These are phyloP conservation scores for Inonotus obliquus DNA, from an alignment of 1,284 basidiomycete genomes.

Conservation along the genomic window DNA sequence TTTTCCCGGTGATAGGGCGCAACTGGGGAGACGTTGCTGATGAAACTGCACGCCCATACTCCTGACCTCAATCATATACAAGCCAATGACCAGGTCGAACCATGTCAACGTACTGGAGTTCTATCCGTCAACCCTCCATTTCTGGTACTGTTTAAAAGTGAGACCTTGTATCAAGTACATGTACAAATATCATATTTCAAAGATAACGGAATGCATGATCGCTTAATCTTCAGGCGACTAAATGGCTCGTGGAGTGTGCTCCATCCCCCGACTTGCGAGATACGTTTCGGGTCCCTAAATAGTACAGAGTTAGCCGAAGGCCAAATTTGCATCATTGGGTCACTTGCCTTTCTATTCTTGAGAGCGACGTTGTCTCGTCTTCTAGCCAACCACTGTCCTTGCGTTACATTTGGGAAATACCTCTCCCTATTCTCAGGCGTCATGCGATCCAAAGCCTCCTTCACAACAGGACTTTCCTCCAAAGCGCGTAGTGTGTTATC, in stretches of 20 bases:
- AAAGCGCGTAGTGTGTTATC: constrained; percentile 42
- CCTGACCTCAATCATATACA: no score
- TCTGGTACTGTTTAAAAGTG: no score
- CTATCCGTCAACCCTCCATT: no score
- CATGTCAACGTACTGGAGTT: no score
- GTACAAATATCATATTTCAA: no score
- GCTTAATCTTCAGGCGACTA: not conserved
- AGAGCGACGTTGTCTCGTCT: constrained; percentile 42
- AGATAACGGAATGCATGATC: no score
- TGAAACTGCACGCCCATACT: no score
- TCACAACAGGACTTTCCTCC: constrained; percentile 38
- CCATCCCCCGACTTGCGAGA: constrained; percentile 33
- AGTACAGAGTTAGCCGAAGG: not conserved
- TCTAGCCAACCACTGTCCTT: constrained; percentile 44
- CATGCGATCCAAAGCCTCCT: constrained; percentile 1
- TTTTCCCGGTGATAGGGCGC: no score
- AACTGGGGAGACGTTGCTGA: no score
- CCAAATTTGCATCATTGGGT: not conserved
- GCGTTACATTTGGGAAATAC: constrained; percentile 29
- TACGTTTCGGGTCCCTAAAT: constrained; percentile 32
- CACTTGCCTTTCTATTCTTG: constrained; percentile 37
- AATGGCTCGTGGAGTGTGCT: constrained; percentile 14
- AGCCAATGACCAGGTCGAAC: no score
- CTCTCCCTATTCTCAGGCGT: constrained; percentile 1
- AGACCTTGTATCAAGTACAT: no score